A percentile compares a stretch with the other conserved stretches of the same genome.
Evolutionary conservation across 805 yeast genomes (phyloP).

Genomic region (Jamesozyma spencerorum): DNA sequence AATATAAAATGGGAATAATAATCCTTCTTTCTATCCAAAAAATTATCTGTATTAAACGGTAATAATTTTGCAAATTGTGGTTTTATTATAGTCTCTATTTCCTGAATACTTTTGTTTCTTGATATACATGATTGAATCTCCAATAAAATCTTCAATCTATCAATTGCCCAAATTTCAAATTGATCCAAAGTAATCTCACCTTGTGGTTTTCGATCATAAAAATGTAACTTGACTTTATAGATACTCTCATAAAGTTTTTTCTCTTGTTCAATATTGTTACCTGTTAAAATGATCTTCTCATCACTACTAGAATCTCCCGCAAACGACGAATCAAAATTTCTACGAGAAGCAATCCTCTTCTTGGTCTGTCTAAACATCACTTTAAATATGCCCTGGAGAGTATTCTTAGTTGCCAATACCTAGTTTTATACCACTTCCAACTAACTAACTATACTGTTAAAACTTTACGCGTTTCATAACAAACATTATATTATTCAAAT

Average conservation of each 20-base stretch:
- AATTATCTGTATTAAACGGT: constrained; percentile 41
- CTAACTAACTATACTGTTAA: too few species aligned
- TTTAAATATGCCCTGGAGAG: too few species aligned
- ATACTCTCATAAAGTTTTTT: constrained; percentile 30
- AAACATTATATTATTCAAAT: too few species aligned
- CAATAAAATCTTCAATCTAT: constrained; percentile 69
- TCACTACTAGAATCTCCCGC: constrained; percentile 16
- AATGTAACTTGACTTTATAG: constrained; percentile 56
- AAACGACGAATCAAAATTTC: constrained; percentile 41
- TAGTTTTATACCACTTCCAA: too few species aligned
- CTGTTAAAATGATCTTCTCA: constrained; percentile 19
- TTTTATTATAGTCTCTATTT: constrained; percentile 53
- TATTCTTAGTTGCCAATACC: too few species aligned
- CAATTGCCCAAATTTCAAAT: constrained; percentile 94
- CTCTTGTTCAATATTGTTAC: constrained; percentile 23
- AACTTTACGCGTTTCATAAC: too few species aligned
- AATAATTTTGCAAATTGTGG: constrained; percentile 56
- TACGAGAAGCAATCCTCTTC: constrained; percentile 64
- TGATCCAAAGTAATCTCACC: constrained; percentile 85
- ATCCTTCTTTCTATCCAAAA: constrained; percentile 71
- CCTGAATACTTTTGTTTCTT: constrained; percentile 54
- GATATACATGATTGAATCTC: constrained; percentile 73
- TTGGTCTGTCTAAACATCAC: constrained; percentile 67
- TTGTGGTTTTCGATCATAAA: constrained; percentile 69
- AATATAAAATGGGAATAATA: constrained; percentile 86